Percentiles rank a stretch among this genome's conserved stretches.
These are phyloP conservation scores for Botrytis paeoniae DNA, from an alignment of 2,329 filamentous ascomycete species.

Conservation along the genomic window DNA sequence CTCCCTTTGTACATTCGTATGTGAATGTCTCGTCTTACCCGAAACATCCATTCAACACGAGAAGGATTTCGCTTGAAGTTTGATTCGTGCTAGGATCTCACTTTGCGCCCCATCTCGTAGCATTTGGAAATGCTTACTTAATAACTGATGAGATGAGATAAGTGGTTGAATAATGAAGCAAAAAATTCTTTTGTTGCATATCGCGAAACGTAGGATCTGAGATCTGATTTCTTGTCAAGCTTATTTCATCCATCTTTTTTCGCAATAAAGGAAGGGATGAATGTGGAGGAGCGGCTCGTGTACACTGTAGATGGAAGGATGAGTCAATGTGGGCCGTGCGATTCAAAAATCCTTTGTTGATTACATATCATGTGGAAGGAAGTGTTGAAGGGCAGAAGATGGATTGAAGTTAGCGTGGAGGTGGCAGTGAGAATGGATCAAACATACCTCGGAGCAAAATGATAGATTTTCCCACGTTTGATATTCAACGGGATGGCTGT, in stretches of 20 bases:
- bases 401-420: background rate
- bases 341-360: background rate
- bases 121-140: conserved; percentile 2
- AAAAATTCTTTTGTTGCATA: conserved; percentile 4
- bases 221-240: conserved; percentile 6
- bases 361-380: background rate
- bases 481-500: background rate
- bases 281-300: background rate
- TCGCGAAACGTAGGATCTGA: conserved; percentile 15
- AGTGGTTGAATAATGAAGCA: background rate
- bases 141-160: background rate
- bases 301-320: background rate
- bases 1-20: conserved; percentile 3
- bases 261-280: background rate
- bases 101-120: background rate
- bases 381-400: background rate
- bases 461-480: background rate
- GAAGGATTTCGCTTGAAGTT: conserved; percentile 9
- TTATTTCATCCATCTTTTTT: background rate
- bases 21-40: conserved; percentile 7
- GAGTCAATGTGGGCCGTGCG: background rate
- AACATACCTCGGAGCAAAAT: background rate
- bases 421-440: background rate
- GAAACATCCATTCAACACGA: conserved; percentile 8
- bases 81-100: conserved; percentile 2